Evolutionary conservation across 2,329 filamentous ascomycete species (phyloP).

Genomic region (Aspergillus sp.): DNA sequence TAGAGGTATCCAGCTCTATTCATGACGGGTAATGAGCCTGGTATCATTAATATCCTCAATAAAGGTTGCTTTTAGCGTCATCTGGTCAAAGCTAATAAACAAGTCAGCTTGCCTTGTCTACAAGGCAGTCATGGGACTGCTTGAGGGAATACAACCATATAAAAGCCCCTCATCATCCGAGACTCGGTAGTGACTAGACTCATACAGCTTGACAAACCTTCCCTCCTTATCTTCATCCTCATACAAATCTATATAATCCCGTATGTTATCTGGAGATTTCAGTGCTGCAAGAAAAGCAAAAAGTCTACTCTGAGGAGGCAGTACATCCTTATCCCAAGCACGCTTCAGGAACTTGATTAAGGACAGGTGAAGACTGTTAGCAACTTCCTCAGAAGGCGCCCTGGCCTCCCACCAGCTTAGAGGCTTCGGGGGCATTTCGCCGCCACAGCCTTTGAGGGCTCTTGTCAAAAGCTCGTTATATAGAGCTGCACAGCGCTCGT

Average conservation of each 20-base stretch:
- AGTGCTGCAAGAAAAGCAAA: too few species aligned
- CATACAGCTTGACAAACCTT: not conserved
- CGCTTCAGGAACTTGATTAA: conserved; percentile 14
- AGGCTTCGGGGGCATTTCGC: conserved; percentile 2
- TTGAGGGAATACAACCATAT: not conserved
- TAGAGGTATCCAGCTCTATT: conserved; percentile 16
- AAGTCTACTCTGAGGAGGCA: too few species aligned
- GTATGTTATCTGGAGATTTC: too few species aligned
- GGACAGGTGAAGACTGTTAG: conserved; percentile 3
- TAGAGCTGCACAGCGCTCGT: not conserved
- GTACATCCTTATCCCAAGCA: not conserved
- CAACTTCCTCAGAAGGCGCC: conserved; percentile 2
- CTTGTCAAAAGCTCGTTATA: not conserved
- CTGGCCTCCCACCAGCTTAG: conserved; percentile 11
- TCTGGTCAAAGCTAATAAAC: conserved; percentile 10
- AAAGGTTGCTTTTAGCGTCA: conserved; percentile 11
- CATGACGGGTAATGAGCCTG: not conserved
- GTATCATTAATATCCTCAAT: conserved; percentile 12
- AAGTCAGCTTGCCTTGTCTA: not conserved
- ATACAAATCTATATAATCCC: too few species aligned
- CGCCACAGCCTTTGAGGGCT: not conserved
- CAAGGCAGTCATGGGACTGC: not conserved
- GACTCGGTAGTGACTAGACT: not conserved
- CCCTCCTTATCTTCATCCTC: too few species aligned
- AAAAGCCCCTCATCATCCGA: conserved; percentile 1